A percentile compares a stretch with the other conserved stretches of the same genome.
Conservation (phyloP, 2,329 filamentous ascomycete species). For the Thermoascus crustaceus region DNA sequence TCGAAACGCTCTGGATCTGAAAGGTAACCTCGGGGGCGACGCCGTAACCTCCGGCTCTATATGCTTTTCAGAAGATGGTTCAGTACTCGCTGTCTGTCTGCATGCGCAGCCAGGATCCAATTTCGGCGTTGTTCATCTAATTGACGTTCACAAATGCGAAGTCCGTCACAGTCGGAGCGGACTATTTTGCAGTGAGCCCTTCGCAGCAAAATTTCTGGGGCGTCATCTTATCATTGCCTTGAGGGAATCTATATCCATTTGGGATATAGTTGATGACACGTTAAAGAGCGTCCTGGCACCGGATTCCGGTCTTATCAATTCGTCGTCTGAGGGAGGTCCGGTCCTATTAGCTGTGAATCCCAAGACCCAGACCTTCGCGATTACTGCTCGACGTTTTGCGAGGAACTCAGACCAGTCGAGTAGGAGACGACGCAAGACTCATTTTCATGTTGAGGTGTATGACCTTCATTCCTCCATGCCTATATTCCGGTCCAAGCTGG, state of each 20-base stretch:
- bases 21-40: conserved; percentile 29
- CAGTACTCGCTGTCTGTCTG: conserved; percentile 60
- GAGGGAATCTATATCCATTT: conserved; percentile 60
- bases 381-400: conserved; percentile 44
- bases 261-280: conserved; percentile 74
- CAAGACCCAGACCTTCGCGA: conserved; percentile 56
- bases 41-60: conserved; percentile 52
- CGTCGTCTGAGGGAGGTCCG: conserved; percentile 6
- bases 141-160: conserved; percentile 62
- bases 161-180: conserved; percentile 61
- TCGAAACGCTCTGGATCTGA: conserved; percentile 44
- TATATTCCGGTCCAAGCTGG: conserved; percentile 48
- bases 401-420: conserved; percentile 20
- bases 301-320: conserved; percentile 16
- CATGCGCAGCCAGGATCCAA: conserved; percentile 36
- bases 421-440: conserved; percentile 39
- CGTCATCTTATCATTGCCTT: conserved; percentile 70
- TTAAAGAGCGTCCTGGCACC: conserved; percentile 60
- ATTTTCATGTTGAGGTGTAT: conserved; percentile 56
- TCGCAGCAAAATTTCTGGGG: conserved; percentile 62
- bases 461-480: conserved; percentile 52
- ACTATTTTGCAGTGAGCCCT: conserved; percentile 57
- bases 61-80: conserved; percentile 76
- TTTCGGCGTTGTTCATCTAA: conserved; percentile 60
- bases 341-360: conserved; percentile 59